phyloP scores from a whole-genome alignment of 768 basidiomycete species.

The Paxillus ammoniavirescens region DNA sequence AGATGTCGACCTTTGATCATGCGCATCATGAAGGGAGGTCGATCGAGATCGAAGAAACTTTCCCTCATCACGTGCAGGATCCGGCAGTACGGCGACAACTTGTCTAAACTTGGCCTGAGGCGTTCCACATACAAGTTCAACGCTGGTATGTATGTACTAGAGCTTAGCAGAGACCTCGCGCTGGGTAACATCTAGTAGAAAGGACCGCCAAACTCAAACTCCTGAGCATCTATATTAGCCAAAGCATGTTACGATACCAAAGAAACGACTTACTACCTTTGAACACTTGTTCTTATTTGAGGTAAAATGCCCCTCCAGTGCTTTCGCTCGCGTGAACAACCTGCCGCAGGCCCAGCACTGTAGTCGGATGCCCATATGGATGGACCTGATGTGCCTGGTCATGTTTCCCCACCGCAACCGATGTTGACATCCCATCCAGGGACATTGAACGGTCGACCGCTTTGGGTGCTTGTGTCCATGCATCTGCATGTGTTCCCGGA shows the following conservation, averaged over 20 bases:
- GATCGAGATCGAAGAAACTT: too few relatives aligned
- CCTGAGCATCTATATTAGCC: too few relatives aligned
- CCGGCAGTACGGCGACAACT: too few relatives aligned
- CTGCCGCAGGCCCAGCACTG: conserved; percentile 3
- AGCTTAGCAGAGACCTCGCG: too few relatives aligned
- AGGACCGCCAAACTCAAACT: too few relatives aligned
- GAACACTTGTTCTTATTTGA: conserved; percentile 1
- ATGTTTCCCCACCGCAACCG: conserved; percentile 5
- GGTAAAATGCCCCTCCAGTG: conserved; percentile 1
- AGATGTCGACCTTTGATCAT: too few relatives aligned
- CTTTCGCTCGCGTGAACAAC: conserved; percentile 3
- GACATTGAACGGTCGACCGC: neutral
- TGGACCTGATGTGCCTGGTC: conserved; percentile 5
- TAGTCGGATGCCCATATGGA: conserved; percentile 5
- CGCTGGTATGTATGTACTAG: too few relatives aligned
- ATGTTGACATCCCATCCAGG: conserved; percentile 9
- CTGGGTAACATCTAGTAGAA: too few relatives aligned
- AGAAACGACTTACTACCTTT: neutral
- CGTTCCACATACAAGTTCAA: too few relatives aligned
- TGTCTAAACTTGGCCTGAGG: too few relatives aligned
- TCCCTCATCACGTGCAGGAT: too few relatives aligned
- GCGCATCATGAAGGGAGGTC: too few relatives aligned
- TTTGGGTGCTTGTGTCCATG: conserved; percentile 9
- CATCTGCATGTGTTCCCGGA: conserved; percentile 10
- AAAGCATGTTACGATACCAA: neutral